A percentile compares a stretch with the other conserved stretches of the same genome.
These are phyloP conservation scores for Barnettozyma botsteinii DNA, from an alignment of 805 yeast genomes.

Conservation along the genomic window DNA sequence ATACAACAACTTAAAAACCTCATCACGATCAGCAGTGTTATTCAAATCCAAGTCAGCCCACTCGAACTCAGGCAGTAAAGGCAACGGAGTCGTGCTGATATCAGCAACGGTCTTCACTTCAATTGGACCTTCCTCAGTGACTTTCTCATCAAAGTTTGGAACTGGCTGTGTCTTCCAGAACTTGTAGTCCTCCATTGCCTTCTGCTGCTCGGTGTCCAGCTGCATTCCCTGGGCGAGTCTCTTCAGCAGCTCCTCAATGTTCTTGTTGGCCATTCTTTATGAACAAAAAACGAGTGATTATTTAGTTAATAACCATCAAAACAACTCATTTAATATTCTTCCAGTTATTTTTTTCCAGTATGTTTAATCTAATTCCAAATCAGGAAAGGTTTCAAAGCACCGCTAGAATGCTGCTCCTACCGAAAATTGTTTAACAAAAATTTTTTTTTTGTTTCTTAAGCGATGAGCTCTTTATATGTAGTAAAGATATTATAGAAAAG, in stretches of 20 bases:
- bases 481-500: neutral
- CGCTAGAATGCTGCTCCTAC: neutral
- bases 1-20: slow-evolving; percentile 72
- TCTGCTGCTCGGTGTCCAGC: slow-evolving; percentile 52
- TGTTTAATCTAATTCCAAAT: neutral
- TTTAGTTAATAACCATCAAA: too few species aligned
- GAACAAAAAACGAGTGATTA: neutral
- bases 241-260: slow-evolving; percentile 54
- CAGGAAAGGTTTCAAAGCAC: neutral
- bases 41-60: slow-evolving; percentile 78
- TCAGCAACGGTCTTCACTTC: slow-evolving; percentile 69
- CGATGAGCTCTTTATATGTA: slow-evolving; percentile 5
- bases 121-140: slow-evolving; percentile 75
- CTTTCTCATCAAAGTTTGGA: slow-evolving; percentile 61
- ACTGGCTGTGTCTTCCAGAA: slow-evolving; percentile 99
- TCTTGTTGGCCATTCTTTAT: slow-evolving; percentile 16
- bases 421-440: neutral
- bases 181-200: slow-evolving; percentile 82
- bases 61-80: slow-evolving; percentile 68
- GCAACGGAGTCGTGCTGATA: slow-evolving; percentile 63
- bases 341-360: too few species aligned
- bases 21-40: slow-evolving; percentile 54
- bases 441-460: slow-evolving; percentile 2
- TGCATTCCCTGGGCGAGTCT: slow-evolving; percentile 30
- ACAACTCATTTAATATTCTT: too few species aligned